Evolutionary conservation across 495 filamentous ascomycete species (phyloP), one percentile per base, ranked within the genome.

Genomic region (Tetracladium setigerum): DNA sequence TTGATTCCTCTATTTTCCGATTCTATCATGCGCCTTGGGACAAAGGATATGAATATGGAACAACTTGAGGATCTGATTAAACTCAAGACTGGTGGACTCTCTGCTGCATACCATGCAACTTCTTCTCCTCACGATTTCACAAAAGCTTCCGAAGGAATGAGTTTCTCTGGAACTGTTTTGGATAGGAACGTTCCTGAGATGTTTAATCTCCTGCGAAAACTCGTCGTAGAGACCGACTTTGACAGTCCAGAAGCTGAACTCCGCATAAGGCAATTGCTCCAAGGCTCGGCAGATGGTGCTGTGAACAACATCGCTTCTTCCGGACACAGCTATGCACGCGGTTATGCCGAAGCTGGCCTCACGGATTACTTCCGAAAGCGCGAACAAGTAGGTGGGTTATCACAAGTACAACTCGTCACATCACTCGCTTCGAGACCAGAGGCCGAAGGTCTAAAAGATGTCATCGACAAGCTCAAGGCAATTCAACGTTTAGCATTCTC

Each of bases 41-140:
- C 92, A 9, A 82, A 83, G 44, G 77, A 82, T 47, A 84, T 81
- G 69, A 79, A 85, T 0, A 95, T 95, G 87, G 94, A 95, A 62
- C 78, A 96, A 60, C 76, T 95, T 35, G 92, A 98, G 62, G 92
- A 96, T 61, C 66, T 87, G 34, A 96, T 97, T 58, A 96, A 95
- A 57, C 71, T 96, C 11, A 95, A 95, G 66, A 98, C 91, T 5
- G 92, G 92, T n/a, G 92, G 92, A 11, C 74, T 98, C 11, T 83
- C 78, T 9, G 81, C 87, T 18, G 79, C 81, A 0, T 89, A 92
- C 47, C 79, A 90, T 67, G 71, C 86, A 17, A 76, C 86, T 1
- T 77, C 90, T 0, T 85, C 79, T 11, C 87, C 91, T 6, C 74
- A 68, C 10, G 77, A 89, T 43, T 75, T 89, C 37, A 72, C 71